Evolutionary conservation across 202 grass and related monocot species (phyloP).

Genomic region (Carex arenaria): DNA sequence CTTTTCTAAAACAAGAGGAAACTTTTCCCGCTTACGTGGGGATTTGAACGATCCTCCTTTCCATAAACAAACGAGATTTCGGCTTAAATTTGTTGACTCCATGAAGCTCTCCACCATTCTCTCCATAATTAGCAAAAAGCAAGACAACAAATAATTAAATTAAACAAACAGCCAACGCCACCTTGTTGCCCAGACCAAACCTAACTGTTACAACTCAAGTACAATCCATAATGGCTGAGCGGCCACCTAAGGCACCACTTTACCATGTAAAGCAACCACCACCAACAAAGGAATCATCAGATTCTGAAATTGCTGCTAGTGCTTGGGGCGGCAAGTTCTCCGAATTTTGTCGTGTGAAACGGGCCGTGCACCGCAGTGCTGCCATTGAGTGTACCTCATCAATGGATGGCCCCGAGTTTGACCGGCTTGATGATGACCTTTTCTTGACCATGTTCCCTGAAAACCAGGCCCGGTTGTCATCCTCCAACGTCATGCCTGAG

Average conservation of each 20-base stretch:
- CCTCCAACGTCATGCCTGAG: no score
- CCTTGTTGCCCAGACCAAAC: not conserved
- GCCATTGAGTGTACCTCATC: not conserved
- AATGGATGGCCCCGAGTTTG: not conserved
- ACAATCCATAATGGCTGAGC: conserved; percentile 9
- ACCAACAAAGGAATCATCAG: not conserved
- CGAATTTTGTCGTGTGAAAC: not conserved
- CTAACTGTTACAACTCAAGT: not conserved
- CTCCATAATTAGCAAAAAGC: not conserved
- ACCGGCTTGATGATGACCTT: not conserved
- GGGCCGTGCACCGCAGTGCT: not conserved
- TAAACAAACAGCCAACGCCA: conserved; percentile 6
- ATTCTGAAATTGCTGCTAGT: not conserved
- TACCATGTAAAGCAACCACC: not conserved
- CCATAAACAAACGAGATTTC: not conserved
- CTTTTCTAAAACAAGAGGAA: not conserved
- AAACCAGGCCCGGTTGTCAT: not conserved
- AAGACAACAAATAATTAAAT: not conserved
- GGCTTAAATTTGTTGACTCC: not conserved
- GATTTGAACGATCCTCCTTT: not conserved
- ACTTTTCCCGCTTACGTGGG: not conserved
- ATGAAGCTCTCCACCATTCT: not conserved
- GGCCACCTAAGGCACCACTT: conserved; percentile 10
- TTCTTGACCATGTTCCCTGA: not conserved
- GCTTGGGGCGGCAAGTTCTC: not conserved